Evolutionary conservation across 306 rosid genomes (phyloP), one percentile per base, ranked within the genome.

Genomic region (Glycyrrhiza uralensis): DNA sequence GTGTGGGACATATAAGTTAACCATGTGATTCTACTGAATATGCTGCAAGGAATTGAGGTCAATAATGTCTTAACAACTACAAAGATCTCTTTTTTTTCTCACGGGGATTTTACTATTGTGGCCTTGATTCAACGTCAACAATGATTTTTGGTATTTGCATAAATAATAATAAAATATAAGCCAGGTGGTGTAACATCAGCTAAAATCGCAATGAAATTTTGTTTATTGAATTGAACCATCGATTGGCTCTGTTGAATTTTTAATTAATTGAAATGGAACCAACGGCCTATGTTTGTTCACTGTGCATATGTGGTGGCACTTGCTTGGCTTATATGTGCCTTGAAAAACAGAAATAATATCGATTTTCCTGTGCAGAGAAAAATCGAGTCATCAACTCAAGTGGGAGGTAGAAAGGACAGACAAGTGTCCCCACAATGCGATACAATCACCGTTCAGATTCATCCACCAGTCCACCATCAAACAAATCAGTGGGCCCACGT

Each of bases 1-100:
- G 35, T 35, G 81, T 35, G 81, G 75, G 57, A 39, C 81, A 68
- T 18, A 4, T n/a, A n/a, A n/a, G 5, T n/a, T n/a, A n/a, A 24
- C 2, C 71, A 14, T 15, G 41, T 9, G 71, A 49, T 61, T 50
- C 33, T 52, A 0, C 3, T 50, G 52, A 47, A 46, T 36, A 49
- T 50, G 42, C 14, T 33, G 13, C 1, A 13, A 24, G 4, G 6
- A 24, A 14, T 47, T 47, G 33, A 33, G 62, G 71, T 7, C 61
- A 72, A n/a, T 13, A n/a, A 2, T 46, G 15, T 8, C 36, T 38
- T 17, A 9, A 1, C 3, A 19, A 30, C 7, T 18, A 0, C 2
- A 0, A 74, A 49, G 32, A 73, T 47, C 0, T 59, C 9, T 59
- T 46, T 45, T 28, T 44, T 9, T 2, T 22, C 12, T 58, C 17